These are phyloP conservation scores for Petunia axillaris DNA, from an alignment of 257 asterid species.

Conservation along the genomic window DNA sequence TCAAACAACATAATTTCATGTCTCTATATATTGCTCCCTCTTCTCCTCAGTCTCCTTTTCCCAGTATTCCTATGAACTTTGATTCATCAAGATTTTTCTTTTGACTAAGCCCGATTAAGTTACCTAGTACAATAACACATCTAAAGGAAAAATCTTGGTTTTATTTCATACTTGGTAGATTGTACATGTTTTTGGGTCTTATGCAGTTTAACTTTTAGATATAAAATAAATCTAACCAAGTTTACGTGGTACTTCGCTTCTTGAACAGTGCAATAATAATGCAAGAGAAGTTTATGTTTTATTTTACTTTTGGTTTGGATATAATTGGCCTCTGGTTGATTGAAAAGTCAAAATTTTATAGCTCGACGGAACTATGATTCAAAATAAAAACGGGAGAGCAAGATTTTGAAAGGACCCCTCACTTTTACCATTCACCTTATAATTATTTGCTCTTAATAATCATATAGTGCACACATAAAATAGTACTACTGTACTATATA, in stretches of 20 bases:
- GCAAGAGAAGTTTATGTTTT: not conserved
- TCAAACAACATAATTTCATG: too few relatives aligned
- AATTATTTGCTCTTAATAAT: not conserved
- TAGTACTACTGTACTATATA: too few relatives aligned
- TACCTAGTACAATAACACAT: not conserved
- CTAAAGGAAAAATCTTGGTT: not conserved
- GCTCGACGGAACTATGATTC: not conserved
- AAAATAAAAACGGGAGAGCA: too few relatives aligned
- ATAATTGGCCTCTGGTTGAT: slow-evolving; percentile 1
- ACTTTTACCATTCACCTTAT: not conserved
- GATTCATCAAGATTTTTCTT: too few relatives aligned
- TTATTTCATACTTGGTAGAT: too few relatives aligned
- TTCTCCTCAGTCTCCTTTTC: too few relatives aligned
- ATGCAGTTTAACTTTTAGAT: not conserved
- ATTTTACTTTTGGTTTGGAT: not conserved
- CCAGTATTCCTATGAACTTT: too few relatives aligned
- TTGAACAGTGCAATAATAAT: not conserved
- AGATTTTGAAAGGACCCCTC: slow-evolving; percentile 4
- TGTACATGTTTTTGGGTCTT: not conserved
- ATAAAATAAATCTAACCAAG: not conserved
- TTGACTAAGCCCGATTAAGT: not conserved
- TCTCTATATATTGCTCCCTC: too few relatives aligned
- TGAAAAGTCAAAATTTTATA: slow-evolving; percentile 16
- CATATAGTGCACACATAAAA: too few relatives aligned
- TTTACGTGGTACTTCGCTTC: not conserved